Percentiles rank a stretch among this genome's conserved stretches.
Evolutionary conservation across 768 basidiomycete genomes (phyloP).

Genomic region (Tylopilus sp.): DNA sequence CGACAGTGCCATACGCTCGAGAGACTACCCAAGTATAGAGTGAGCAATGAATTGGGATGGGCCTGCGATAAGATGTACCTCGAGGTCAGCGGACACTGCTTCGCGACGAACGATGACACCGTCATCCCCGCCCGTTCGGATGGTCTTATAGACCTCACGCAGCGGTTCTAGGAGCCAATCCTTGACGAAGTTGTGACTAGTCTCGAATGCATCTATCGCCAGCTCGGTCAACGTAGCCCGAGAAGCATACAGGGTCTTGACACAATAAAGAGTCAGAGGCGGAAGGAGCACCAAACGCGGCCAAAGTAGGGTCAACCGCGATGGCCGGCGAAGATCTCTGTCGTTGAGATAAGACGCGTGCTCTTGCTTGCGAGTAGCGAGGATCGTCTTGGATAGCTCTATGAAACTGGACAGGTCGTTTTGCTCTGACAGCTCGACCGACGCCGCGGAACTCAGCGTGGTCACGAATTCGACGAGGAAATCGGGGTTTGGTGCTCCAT

Average conservation of each 20-base stretch:
- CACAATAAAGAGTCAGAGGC: constrained; percentile 53
- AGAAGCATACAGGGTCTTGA: constrained; percentile 53
- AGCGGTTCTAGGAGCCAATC: constrained; percentile 88
- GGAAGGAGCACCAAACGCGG: constrained; percentile 78
- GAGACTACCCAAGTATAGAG: constrained; percentile 48
- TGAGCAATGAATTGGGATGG: not conserved
- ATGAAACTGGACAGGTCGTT: constrained; percentile 11
- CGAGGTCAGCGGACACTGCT: constrained; percentile 81
- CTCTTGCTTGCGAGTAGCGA: constrained; percentile 28
- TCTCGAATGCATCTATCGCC: constrained; percentile 59
- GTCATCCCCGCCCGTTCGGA: constrained; percentile 75
- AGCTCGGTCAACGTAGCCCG: constrained; percentile 55
- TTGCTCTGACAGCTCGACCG: constrained; percentile 11
- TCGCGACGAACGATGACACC: constrained; percentile 75
- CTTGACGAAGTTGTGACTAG: constrained; percentile 65
- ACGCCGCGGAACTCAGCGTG: constrained; percentile 17
- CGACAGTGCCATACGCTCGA: constrained; percentile 94
- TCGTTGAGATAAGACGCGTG: constrained; percentile 30
- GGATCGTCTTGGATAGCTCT: constrained; percentile 16
- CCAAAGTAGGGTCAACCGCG: constrained; percentile 70
- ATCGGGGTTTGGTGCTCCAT: constrained; percentile 5
- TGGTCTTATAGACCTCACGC: constrained; percentile 76
- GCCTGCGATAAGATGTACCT: constrained; percentile 47
- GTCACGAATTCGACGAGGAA: constrained; percentile 23
- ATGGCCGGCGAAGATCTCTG: constrained; percentile 59